These are phyloP conservation scores for Tagetes patula DNA, from an alignment of 129 eudicot genomes.

Conservation along the genomic window DNA sequence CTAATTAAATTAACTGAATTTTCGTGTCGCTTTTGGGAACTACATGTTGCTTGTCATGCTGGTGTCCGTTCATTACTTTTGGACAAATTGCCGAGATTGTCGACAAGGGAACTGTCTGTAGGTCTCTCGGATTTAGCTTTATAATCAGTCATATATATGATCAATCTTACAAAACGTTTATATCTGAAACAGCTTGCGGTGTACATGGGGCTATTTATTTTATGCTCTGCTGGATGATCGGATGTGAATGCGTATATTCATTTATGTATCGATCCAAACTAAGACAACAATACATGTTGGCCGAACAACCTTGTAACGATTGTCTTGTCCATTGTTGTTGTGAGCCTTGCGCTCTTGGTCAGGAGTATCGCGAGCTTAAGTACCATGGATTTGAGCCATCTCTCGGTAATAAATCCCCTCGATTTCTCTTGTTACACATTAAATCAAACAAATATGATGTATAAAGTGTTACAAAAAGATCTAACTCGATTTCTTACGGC, in stretches of 20 bases:
- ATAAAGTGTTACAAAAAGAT: not conserved
- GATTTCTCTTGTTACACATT: not conserved
- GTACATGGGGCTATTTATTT: constrained; percentile 43
- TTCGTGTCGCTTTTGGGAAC: not conserved
- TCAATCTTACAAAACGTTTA: too few relatives aligned
- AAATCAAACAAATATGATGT: not conserved
- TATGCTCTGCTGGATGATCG: constrained; percentile 24
- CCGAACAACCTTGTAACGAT: not conserved
- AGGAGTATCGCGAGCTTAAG: not conserved
- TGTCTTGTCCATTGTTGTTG: not conserved
- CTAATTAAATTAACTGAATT: not conserved
- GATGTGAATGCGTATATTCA: constrained; percentile 44
- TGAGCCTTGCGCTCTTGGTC: not conserved
- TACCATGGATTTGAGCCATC: not conserved
- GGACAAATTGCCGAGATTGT: constrained; percentile 64
- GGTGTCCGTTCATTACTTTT: constrained; percentile 61
- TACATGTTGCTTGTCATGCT: constrained; percentile 57
- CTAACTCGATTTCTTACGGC: not conserved
- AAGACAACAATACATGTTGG: constrained; percentile 30
- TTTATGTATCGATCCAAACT: constrained; percentile 44
- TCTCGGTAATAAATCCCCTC: not conserved
- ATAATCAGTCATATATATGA: not conserved
- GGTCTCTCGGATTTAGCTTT: constrained; percentile 14
- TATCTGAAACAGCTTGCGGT: constrained; percentile 44
- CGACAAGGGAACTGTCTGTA: constrained; percentile 59